Evolutionary conservation across 2,329 filamentous ascomycete genomes (phyloP), one percentile per base, ranked within the genome.

Genomic region (Sporothrix sp.): DNA sequence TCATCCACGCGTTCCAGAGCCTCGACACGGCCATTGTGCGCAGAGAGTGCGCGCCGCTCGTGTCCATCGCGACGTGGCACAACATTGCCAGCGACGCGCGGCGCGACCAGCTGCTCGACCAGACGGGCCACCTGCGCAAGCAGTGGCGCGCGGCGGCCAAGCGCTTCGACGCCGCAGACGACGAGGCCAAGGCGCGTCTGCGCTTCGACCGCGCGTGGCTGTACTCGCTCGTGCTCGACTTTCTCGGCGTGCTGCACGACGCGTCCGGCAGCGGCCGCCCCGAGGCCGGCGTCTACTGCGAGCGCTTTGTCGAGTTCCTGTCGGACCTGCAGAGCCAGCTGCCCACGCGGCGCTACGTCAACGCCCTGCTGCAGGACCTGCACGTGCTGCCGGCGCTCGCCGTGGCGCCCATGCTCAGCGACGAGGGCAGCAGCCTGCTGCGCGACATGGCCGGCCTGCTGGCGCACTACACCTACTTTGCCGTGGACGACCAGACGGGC

Each of bases 1-100:
- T 97, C 55, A 94, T 95, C 46, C 81, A 84, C 58, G 87, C 91
- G 32, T 98, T 96, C 63, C 90, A 97, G 66, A 96, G 89, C 42
- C 74, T 98, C 28, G 94, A 98, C 65, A 90, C 82, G 63, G 78
- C 79, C 33, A 78, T 95, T 51, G 86, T 98, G 45, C 83, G 93
- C 56, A 97, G 96, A 66, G 93, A 98, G 71, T 97, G 93, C 66
- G 93, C 91, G 7, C 88, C 94, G 2, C 72, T 98, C 47, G 91
- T 98, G 18, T 93, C 89, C 11, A 95, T 98, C 59, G 84, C 87
- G 1, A 88, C 93, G 60, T 98, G 93, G 93, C 87, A 97, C 61
- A 94, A 95, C 62, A 70, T 98, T 33, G 85, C 87, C 27, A 85
- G 78, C 51, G 88, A 94, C 30, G 75, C 77, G 52, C 78, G 82